Evolutionary conservation across 2,329 filamentous ascomycete genomes (phyloP), one percentile per base, ranked within the genome.

Genomic region (Sporothrix luriei): DNA sequence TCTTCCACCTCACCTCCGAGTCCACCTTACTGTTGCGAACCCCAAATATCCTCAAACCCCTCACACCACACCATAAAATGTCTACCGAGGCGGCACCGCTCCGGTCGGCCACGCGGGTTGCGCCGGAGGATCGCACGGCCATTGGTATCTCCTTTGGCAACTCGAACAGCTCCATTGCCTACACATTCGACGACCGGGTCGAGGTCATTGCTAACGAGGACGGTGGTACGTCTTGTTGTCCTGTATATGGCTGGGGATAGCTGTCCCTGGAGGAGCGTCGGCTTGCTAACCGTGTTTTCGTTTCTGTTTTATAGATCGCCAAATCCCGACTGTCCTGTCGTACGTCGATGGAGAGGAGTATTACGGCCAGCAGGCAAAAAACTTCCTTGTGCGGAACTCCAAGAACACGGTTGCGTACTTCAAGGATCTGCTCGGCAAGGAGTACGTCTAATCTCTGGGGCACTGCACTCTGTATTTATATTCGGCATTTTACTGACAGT

Each of bases 171-270:
- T 97, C 93, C 72, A 97, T 99, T 82, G 94, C 94, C 76, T 93
- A 90, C 79, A 97, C 94, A 61, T 87, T 90, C 72, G 94, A 98
- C 78, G 94, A 96, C 81, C 97, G 96, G 85, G 90, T 93, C 74
- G 93, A 97, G 80, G 94, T 99, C 73, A 98, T 99, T 82, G 95
- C 95, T 78, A 98, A 99, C 83, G 95, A 98, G 84, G 95, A 98
- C 78, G 95, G 95, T 85, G 92, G 92, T 93, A 79, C 78, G 88
- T 82, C 33, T 16, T 54, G 24, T 6, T 33, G 57, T 24, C 38
- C 19, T 26, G 14, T 7, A 38, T 21, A 29, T 26, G 38, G 33
- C 21, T 16, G 51, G 19, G 51, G 14, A 13, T 6, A 40, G 21
- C 21, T 54, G 16, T 6, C n/a, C 19, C 43, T 4, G 38, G 43